Evolutionary conservation across 73 alveolate genomes (phyloP).

Genomic region (Paramecium primaurelia): DNA sequence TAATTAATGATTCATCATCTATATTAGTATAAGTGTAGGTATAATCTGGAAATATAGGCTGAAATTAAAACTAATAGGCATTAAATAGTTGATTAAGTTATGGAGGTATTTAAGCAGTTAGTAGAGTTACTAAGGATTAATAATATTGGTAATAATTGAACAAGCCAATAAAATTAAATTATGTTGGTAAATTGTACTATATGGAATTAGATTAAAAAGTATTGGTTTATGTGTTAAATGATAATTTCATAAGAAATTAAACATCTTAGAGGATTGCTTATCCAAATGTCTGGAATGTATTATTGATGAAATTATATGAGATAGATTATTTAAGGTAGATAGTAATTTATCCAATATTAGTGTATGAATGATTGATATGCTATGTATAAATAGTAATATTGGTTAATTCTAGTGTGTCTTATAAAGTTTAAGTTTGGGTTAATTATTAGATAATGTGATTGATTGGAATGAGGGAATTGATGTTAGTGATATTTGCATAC

Average conservation of each 20-base stretch:
- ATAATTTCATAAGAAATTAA: background rate
- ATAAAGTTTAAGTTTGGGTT: background rate
- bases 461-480: background rate
- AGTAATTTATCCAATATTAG: background rate
- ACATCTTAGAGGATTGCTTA: background rate
- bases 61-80: background rate
- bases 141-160: background rate
- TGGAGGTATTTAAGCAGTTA: background rate
- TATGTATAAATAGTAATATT: background rate
- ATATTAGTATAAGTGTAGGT: background rate
- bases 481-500: background rate
- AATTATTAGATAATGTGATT: background rate
- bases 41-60: background rate
- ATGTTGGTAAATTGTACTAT: background rate
- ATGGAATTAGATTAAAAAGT: background rate
- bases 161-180: background rate
- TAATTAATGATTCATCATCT: background rate
- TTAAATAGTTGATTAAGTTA: background rate
- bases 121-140: background rate
- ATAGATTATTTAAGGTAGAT: background rate
- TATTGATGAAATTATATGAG: background rate
- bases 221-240: background rate
- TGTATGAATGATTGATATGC: background rate
- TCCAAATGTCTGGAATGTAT: background rate
- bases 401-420: background rate